Base-by-base conservation (phyloP, 2,329 filamentous ascomycete genomes). In the Aspergillus sclerotialis region DNA sequence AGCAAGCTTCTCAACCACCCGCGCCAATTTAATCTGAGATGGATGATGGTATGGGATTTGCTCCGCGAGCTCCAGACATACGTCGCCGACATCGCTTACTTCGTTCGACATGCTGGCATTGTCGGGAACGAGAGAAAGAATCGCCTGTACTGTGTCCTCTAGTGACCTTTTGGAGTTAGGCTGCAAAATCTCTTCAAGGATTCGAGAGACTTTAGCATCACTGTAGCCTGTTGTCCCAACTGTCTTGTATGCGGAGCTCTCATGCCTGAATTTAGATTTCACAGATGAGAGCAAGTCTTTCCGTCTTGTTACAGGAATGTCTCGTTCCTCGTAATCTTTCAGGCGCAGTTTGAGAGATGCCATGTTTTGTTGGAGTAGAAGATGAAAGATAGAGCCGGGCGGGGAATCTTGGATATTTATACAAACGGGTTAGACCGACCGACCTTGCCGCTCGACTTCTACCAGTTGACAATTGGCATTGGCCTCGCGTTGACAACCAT, bases 301-400 rank as follows among this genome's bases (percentile, higher is more conserved):
- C 10, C 10, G 19, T 10, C 10, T 23, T 23, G 19, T 6, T 23
- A 10, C 19, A 10, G 10, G 6, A 10, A 10, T 7, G 10, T 23
- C 10, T 10, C 7, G 19, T 7, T 23, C 19, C 19, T 23, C 19
- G 10, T 7, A 23, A 10, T 23, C 10, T 10, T 23, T 10, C 7
- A 23, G 6, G 7, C 10, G 32, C 29, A 27, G 30, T 31, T 37
- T 23, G 16, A 32, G 34, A 30, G 26, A 6, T 23, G 19, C 19
- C 19, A 23, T 40, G 29, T 13, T 42, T 33, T 29, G 27, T 37
- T 35, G n/a, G n/a, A n/a, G n/a, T n/a, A n/a, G 19, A 23, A 23
- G 19, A 10, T 23, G 10, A 10, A 23, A 10, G 19, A 23, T 23
- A 10, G 19, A 23, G 10, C 7, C 10, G 19, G 19, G 19, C n/a